These are phyloP conservation scores for Chimonanthus praecox DNA, from an alignment of 164 flowering plant species.

Conservation along the genomic window DNA sequence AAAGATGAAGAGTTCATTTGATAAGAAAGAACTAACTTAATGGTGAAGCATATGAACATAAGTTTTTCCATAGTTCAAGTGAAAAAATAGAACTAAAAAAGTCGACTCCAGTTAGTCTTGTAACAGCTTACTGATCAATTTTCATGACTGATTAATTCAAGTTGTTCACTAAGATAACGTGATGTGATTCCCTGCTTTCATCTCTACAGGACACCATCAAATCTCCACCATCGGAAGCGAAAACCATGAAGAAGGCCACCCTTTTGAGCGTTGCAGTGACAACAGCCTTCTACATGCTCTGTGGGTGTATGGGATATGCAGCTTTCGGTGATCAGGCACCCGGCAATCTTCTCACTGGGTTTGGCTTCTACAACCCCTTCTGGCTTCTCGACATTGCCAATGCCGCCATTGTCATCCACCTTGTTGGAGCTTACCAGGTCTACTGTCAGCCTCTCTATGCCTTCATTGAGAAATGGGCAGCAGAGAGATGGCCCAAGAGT, in stretches of 20 bases:
- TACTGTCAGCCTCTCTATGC: slow-evolving; percentile 61
- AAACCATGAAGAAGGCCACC: slow-evolving; percentile 60
- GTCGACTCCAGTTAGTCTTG: too few species aligned
- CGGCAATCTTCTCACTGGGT: slow-evolving; percentile 53
- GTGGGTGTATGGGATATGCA: slow-evolving; percentile 73
- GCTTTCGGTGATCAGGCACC: slow-evolving; percentile 60
- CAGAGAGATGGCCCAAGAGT: slow-evolving; percentile 33
- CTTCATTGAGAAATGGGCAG: slow-evolving; percentile 47
- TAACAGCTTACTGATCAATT: too few species aligned
- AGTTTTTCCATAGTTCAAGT: too few species aligned
- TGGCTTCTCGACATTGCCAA: slow-evolving; percentile 69
- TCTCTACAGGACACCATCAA: slow-evolving; percentile 43
- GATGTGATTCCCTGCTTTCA: not conserved
- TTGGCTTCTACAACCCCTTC: slow-evolving; percentile 59
- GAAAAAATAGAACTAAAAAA: too few species aligned
- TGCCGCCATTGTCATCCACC: slow-evolving; percentile 55
- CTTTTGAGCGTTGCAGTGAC: slow-evolving; percentile 36
- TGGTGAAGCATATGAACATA: too few species aligned
- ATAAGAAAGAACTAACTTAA: too few species aligned
- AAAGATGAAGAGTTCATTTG: too few species aligned
- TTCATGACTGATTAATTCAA: too few species aligned
- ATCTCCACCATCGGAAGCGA: slow-evolving; percentile 55
- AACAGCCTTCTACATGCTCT: slow-evolving; percentile 54
- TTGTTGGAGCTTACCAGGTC: slow-evolving; percentile 71
- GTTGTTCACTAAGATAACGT: not conserved